A percentile compares a stretch with the other conserved stretches of the same genome.
Conservation (phyloP, 305 asterid genomes). For the Ilex paraguariensis region DNA sequence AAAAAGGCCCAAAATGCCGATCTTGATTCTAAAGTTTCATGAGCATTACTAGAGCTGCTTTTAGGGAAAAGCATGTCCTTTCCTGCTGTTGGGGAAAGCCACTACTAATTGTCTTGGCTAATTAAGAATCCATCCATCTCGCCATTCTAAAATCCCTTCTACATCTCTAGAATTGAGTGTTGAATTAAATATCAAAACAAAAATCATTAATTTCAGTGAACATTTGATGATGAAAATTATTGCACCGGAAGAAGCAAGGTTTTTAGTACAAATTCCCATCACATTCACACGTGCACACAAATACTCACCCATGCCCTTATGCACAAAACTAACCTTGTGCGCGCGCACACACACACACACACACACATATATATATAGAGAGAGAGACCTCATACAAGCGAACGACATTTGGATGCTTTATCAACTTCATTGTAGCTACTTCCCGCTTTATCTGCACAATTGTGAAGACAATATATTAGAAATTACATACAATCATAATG, state of each 20-base stretch:
- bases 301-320: no score
- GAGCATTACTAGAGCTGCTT: no score
- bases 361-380: slow-evolving; percentile 1
- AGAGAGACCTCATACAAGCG: slow-evolving; percentile 43
- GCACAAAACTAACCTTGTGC: no score
- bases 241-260: background rate
- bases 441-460: slow-evolving; percentile 46
- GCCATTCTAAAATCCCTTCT: no score
- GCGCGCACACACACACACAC: no score
- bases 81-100: no score
- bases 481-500: background rate
- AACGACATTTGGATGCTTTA: slow-evolving; percentile 62
- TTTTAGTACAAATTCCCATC: background rate
- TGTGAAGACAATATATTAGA: slow-evolving; percentile 11
- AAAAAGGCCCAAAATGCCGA: no score
- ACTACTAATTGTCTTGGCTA: no score
- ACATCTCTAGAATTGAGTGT: no score
- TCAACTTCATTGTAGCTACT: slow-evolving; percentile 57
- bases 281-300: background rate
- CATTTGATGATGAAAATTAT: background rate
- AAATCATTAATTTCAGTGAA: background rate
- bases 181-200: background rate
- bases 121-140: no score
- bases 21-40: no score
- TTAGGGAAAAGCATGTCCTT: no score